Percentiles rank a stretch among this genome's conserved stretches.
These are phyloP conservation scores for Puccinia hordei DNA, from an alignment of 1,284 basidiomycete genomes.

Conservation along the genomic window DNA sequence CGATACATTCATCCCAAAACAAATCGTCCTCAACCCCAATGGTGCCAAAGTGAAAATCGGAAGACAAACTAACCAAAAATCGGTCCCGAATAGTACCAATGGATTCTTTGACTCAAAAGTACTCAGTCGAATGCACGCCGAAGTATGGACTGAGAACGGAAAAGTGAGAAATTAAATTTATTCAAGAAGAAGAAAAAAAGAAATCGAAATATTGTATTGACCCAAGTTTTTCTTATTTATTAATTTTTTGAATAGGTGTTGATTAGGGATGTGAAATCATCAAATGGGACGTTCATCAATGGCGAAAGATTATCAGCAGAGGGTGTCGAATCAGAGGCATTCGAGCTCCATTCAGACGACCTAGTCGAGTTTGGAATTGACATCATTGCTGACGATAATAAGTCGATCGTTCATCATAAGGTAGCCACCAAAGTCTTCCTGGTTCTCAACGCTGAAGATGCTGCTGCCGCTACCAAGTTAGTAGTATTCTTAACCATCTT, in stretches of 20 bases:
- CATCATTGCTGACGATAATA: slow-evolving; percentile 97
- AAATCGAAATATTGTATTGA: too few relatives aligned
- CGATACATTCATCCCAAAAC: slow-evolving; percentile 93
- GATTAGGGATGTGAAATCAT: slow-evolving; percentile 98
- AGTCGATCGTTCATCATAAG: slow-evolving; percentile 96
- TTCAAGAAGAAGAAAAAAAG: slow-evolving; percentile 6
- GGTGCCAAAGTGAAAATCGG: slow-evolving; percentile 85
- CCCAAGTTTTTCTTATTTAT: too few relatives aligned
- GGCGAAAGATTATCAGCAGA: slow-evolving; percentile 86
- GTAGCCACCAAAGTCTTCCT: slow-evolving; percentile 91
- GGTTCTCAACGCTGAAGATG: slow-evolving; percentile 82
- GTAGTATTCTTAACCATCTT: slow-evolving; percentile 25
- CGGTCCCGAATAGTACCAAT: slow-evolving; percentile 88
- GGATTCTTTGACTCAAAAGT: slow-evolving; percentile 98
- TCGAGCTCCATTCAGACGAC: slow-evolving; percentile 90
- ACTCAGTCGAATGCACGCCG: slow-evolving; percentile 89
- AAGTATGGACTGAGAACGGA: slow-evolving; percentile 90
- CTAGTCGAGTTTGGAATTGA: slow-evolving; percentile 98
- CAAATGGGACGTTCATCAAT: slow-evolving; percentile 98
- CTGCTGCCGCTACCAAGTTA: slow-evolving; percentile 57
- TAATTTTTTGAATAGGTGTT: slow-evolving; percentile 72
- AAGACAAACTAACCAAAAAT: slow-evolving; percentile 96
- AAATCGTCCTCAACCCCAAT: slow-evolving; percentile 76
- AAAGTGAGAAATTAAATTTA: slow-evolving; percentile 67
- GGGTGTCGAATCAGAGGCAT: slow-evolving; percentile 87